Evolutionary conservation across 73 alveolate species (phyloP).

Genomic region (Paramecium sexaurelia): DNA sequence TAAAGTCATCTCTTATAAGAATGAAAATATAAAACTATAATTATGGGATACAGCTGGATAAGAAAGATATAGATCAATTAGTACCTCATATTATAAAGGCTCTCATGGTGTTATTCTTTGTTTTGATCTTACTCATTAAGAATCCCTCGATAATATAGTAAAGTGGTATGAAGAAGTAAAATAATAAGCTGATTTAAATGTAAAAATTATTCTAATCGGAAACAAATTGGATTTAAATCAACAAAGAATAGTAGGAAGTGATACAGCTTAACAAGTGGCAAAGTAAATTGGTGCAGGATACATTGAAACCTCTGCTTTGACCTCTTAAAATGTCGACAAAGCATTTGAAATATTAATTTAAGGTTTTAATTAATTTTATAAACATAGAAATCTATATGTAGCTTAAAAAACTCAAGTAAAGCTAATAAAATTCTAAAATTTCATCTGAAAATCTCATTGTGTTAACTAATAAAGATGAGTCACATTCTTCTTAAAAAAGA

Average conservation of each 20-base stretch:
- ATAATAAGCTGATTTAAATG: slow-evolving; percentile 61
- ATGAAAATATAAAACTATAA: slow-evolving; percentile 67
- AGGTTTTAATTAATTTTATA: not conserved
- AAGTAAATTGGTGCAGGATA: slow-evolving; percentile 36
- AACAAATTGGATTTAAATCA: slow-evolving; percentile 71
- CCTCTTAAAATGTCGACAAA: slow-evolving; percentile 51
- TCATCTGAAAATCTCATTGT: not conserved
- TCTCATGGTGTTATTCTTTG: slow-evolving; percentile 76
- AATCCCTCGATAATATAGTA: slow-evolving; percentile 69
- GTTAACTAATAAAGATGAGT: not conserved
- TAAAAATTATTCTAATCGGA: slow-evolving; percentile 72
- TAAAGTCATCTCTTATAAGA: slow-evolving; percentile 9
- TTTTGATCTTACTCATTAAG: slow-evolving; percentile 70
- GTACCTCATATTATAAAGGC: slow-evolving; percentile 75
- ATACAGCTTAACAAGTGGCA: slow-evolving; percentile 43
- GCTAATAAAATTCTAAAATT: not conserved
- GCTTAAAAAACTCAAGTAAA: not conserved
- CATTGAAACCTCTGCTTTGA: slow-evolving; percentile 56
- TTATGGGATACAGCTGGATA: slow-evolving; percentile 91
- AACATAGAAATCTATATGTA: not conserved
- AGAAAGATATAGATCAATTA: slow-evolving; percentile 76
- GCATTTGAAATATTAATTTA: slow-evolving; percentile 48
- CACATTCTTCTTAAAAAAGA: not conserved
- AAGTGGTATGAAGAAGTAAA: slow-evolving; percentile 72
- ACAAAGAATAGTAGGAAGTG: not conserved